phyloP scores from a whole-genome alignment of 257 asterid genomes.

The Primulina tabacum region DNA sequence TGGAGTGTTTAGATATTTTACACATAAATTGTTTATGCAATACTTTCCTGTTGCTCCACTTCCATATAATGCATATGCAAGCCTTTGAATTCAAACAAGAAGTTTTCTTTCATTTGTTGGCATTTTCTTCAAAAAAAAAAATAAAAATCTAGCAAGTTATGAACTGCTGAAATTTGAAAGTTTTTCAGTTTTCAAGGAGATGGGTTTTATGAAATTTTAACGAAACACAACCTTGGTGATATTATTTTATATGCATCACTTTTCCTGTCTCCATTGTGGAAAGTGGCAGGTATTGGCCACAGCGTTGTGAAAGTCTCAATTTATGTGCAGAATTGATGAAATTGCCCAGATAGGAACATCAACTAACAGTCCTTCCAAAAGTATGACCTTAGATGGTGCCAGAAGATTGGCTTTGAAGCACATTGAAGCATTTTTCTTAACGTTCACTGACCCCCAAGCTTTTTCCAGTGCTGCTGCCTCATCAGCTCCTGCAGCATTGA shows the following conservation, averaged over 20 bases:
- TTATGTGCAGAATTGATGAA: slow-evolving; percentile 71
- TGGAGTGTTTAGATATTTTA: not conserved
- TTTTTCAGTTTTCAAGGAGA: not conserved
- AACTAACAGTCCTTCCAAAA: slow-evolving; percentile 56
- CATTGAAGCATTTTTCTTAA: slow-evolving; percentile 62
- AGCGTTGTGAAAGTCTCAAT: slow-evolving; percentile 16
- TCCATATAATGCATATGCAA: not conserved
- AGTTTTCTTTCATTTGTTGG: not conserved
- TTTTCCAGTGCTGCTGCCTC: slow-evolving; percentile 75
- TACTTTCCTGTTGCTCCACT: not conserved
- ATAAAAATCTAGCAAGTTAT: too few species aligned
- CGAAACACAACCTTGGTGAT: slow-evolving; percentile 7
- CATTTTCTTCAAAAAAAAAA: not conserved
- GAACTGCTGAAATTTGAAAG: not conserved
- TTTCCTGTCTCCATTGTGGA: not conserved
- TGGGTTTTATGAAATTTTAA: not conserved
- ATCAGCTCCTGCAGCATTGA: slow-evolving; percentile 57
- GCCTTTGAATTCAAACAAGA: not conserved
- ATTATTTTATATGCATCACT: not conserved
- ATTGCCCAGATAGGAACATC: slow-evolving; percentile 52
- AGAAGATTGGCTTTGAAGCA: slow-evolving; percentile 66
- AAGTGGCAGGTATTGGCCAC: slow-evolving; percentile 3
- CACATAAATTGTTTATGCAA: not conserved
- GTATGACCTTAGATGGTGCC: slow-evolving; percentile 54
- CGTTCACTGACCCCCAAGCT: slow-evolving; percentile 61